A percentile compares a stretch with the other conserved stretches of the same genome.
These are phyloP conservation scores for Pittosporum tobira DNA, from an alignment of 129 eudicot genomes.

Conservation along the genomic window DNA sequence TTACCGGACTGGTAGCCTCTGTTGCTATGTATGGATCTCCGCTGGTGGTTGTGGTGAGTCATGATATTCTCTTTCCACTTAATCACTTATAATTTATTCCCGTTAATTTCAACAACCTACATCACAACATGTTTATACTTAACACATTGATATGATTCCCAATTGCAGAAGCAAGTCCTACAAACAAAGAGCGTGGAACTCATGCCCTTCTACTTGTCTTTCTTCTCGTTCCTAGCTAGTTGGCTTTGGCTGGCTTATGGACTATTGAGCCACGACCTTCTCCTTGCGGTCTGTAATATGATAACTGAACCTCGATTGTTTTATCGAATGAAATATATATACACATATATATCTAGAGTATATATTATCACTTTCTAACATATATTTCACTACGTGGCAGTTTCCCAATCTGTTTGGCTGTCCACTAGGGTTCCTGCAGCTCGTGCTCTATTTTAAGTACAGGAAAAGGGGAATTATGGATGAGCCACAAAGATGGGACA, in stretches of 20 bases:
- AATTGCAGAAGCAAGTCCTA: conserved; percentile 67
- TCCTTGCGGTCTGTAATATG: conserved; percentile 52
- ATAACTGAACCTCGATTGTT: not conserved
- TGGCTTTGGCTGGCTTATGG: conserved; percentile 82
- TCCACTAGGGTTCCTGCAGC: conserved; percentile 57
- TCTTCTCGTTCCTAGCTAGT: conserved; percentile 75
- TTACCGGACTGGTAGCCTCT: conserved; percentile 61
- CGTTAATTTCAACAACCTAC: not conserved
- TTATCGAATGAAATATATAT: not conserved
- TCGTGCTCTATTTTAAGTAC: conserved; percentile 58
- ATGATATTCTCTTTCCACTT: not conserved
- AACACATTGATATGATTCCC: conserved; percentile 1
- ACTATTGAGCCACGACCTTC: conserved; percentile 54
- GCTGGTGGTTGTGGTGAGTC: conserved; percentile 66
- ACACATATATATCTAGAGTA: too few relatives aligned
- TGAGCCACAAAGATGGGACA: conserved; percentile 47
- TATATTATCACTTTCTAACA: not conserved
- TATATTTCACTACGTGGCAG: conserved; percentile 24
- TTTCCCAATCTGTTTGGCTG: conserved; percentile 72
- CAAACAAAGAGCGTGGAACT: conserved; percentile 76
- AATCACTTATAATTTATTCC: not conserved
- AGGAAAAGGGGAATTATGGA: conserved; percentile 34
- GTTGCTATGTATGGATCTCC: conserved; percentile 77
- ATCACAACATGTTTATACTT: not conserved
- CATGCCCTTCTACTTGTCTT: conserved; percentile 84